These are phyloP conservation scores for Euptelea pleiosperma DNA, from an alignment of 164 flowering plant genomes.

Conservation along the genomic window DNA sequence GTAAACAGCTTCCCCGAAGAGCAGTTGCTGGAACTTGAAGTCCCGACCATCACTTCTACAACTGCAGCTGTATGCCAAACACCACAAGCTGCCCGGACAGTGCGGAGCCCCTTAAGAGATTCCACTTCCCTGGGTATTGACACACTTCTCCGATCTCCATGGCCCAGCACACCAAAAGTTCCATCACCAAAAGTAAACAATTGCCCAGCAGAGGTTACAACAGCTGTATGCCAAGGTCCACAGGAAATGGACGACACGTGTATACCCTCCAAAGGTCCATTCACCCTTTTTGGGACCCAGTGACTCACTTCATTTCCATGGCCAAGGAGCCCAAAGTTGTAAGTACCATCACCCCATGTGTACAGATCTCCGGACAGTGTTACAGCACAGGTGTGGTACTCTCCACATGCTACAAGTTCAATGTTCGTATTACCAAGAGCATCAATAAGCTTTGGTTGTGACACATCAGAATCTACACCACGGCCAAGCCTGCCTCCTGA, in stretches of 20 bases:
- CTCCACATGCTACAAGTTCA: constrained; percentile 97
- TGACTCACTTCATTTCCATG: constrained; percentile 97
- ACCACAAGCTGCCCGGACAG: constrained; percentile 98
- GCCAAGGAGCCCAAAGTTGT: constrained; percentile 85
- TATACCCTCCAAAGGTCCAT: constrained; percentile 93
- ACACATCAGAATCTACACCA: constrained; percentile 93
- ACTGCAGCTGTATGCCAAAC: constrained; percentile 99
- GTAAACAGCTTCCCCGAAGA: constrained; percentile 94
- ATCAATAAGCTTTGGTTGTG: constrained; percentile 92
- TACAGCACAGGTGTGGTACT: constrained; percentile 94
- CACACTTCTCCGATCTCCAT: constrained; percentile 84
- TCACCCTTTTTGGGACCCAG: constrained; percentile 92
- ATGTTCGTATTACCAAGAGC: constrained; percentile 70
- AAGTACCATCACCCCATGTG: constrained; percentile 96
- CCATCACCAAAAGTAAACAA: constrained; percentile 98
- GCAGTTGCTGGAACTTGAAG: constrained; percentile 88
- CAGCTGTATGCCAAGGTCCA: constrained; percentile 99
- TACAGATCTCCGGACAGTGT: constrained; percentile 95
- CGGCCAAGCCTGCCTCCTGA: constrained; percentile 97
- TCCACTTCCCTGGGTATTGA: constrained; percentile 93
- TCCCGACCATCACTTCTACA: constrained; percentile 96
- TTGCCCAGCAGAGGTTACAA: constrained; percentile 95
- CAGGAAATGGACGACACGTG: constrained; percentile 91
- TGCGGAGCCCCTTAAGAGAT: constrained; percentile 90
- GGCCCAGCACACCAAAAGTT: constrained; percentile 96